phyloP scores from a whole-genome alignment of 805 yeast genomes.

The Cyberlindnera euphorbiae region DNA sequence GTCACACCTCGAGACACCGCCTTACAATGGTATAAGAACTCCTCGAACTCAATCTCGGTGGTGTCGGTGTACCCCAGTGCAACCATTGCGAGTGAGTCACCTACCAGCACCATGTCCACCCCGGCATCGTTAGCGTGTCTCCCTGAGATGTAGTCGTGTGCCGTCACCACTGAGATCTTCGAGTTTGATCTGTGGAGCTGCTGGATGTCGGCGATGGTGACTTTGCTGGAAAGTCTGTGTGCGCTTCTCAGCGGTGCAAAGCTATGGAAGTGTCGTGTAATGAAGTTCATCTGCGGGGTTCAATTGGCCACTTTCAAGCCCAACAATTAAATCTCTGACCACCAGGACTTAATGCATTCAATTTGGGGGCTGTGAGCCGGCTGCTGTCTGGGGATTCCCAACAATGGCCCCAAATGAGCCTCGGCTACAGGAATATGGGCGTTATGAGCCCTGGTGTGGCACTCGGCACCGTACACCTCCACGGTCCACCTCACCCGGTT shows the following conservation, averaged over 20 bases:
- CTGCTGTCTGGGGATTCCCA: no score
- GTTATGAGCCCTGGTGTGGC: no score
- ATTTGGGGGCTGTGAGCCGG: no score
- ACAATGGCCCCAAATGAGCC: no score
- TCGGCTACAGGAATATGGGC: neutral
- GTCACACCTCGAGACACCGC: slow-evolving; percentile 73
- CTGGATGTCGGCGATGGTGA: slow-evolving; percentile 37
- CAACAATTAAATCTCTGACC: no score
- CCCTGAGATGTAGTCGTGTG: slow-evolving; percentile 82
- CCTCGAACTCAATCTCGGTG: slow-evolving; percentile 69
- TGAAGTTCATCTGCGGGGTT: neutral
- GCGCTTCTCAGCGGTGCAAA: slow-evolving; percentile 2
- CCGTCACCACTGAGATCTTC: slow-evolving; percentile 64
- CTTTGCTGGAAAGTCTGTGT: slow-evolving; percentile 6
- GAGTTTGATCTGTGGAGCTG: slow-evolving; percentile 28
- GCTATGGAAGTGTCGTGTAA: slow-evolving; percentile 4
- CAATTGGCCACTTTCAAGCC: no score
- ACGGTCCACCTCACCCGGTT: no score
- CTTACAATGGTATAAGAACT: slow-evolving; percentile 69
- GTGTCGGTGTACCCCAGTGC: slow-evolving; percentile 78
- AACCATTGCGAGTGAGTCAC: slow-evolving; percentile 93
- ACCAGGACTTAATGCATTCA: no score
- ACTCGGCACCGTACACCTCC: neutral
- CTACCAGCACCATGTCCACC: slow-evolving; percentile 71
- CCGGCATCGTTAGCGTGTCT: slow-evolving; percentile 60